Evolutionary conservation across 352 stramenopile genomes (phyloP), one percentile per base, ranked within the genome.

Genomic region (Lagenidium giganteum): DNA sequence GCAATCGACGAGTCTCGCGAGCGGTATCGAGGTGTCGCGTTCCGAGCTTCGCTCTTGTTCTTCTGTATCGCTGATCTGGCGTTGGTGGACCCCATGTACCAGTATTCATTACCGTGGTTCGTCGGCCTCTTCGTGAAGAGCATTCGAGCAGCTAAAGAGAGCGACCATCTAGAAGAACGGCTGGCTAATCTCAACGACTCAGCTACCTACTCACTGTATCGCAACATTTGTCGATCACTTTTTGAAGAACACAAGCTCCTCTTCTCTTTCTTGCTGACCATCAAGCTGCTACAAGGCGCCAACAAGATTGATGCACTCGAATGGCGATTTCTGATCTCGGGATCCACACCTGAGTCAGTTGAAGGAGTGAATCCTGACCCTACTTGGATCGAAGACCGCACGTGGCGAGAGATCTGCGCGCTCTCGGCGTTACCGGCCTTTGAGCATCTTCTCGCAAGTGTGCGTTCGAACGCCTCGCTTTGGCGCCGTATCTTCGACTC

Each of bases 241-340:
- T 98, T 98, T 50, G 92, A 98, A 57, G 78, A 95, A 27, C 88
- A 98, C 73, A 98, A 98, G 49, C 64, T 97, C 1, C 51, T 98
- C 2, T 96, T 97, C 46, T 96, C 85, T 4, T 97, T 97, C 57
- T 43, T 97, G 31, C 71, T 97, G 9, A 87, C 75, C 13, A 93
- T 94, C 58, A 93, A 92, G 51, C 33, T 94, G 13, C 53, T 93
- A 4, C 82, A 91, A 63, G 80, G 80, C 2, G 61, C 57, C 1
- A 63, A 71, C 51, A 70, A 73, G 41, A 94, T 97, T 29, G 83
- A 97, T 43, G 41, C 77, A n/a, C 53, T 86, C 11, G 84, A 97
- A 44, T 98, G 93, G 93, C 71, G 81, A 0, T 98, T 97, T 50
- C 69, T 98, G 8, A 96, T 98, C 41, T 90, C 83, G 3, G 93